phyloP scores from a whole-genome alignment of 2,329 filamentous ascomycete genomes.

The Ophiostoma triangulosporum region DNA sequence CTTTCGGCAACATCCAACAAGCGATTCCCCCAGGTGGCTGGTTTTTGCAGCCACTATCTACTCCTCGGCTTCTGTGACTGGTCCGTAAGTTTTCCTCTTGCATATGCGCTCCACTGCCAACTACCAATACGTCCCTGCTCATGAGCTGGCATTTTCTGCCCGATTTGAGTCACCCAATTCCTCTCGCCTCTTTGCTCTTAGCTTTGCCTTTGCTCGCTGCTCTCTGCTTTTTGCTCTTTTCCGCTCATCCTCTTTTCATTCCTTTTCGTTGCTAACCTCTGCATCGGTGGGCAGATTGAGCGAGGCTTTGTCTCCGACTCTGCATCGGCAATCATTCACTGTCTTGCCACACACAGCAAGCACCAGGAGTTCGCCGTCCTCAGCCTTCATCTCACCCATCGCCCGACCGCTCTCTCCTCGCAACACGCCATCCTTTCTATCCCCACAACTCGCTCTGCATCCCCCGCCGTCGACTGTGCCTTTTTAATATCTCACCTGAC shows the following conservation, averaged over 20 bases:
- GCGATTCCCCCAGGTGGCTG: not conserved
- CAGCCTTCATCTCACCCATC: not conserved
- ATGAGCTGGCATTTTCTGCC: not conserved
- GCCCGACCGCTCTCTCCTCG: not conserved
- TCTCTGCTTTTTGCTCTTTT: not conserved
- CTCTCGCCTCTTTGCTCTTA: conserved; percentile 5
- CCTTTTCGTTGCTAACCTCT: conserved; percentile 1
- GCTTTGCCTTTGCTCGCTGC: too few species aligned
- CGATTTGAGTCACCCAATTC: not conserved
- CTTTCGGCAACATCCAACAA: not conserved
- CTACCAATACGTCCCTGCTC: not conserved
- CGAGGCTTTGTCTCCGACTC: not conserved
- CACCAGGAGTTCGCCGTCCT: not conserved
- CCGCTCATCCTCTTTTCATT: not conserved
- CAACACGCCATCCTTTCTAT: not conserved
- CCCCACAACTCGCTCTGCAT: not conserved
- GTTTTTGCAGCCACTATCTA: not conserved
- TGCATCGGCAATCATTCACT: conserved; percentile 1
- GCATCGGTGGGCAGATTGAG: not conserved
- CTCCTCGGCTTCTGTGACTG: not conserved
- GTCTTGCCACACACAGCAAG: conserved; percentile 3
- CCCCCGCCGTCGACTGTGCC: too few species aligned
- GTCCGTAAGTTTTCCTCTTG: conserved; percentile 6
- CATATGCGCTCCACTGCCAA: conserved; percentile 1
- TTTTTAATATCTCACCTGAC: not conserved